Evolutionary conservation across 768 basidiomycete genomes (phyloP).

Genomic region (Boletus rubroflammeus): DNA sequence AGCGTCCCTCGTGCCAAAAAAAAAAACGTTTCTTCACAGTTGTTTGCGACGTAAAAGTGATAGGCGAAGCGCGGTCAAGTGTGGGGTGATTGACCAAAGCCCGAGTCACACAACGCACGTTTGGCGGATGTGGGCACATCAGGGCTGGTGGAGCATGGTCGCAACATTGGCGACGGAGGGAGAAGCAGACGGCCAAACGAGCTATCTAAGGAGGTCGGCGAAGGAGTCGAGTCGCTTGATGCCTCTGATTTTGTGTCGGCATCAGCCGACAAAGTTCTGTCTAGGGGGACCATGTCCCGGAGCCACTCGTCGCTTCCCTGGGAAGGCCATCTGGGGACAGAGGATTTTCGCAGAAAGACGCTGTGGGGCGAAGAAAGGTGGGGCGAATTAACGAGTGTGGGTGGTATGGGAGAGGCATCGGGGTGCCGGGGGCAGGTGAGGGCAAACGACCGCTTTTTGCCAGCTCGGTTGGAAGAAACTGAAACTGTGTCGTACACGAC

Average conservation of each 20-base stretch:
- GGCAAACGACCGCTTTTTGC: conserved; percentile 18
- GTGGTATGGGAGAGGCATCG: conserved; percentile 50
- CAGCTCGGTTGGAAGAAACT: not conserved
- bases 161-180: conserved; percentile 22
- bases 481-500: conserved; percentile 15
- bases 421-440: conserved; percentile 23
- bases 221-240: conserved; percentile 9
- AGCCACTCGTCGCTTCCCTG: conserved; percentile 59
- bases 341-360: conserved; percentile 41
- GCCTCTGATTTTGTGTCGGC: conserved; percentile 18
- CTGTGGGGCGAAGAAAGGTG: conserved; percentile 49
- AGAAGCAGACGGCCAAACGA: conserved; percentile 6
- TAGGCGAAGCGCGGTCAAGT: conserved; percentile 10
- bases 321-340: conserved; percentile 38
- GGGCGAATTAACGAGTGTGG: conserved; percentile 53
- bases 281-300: conserved; percentile 54
- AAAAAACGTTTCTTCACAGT: conserved; percentile 24
- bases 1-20: conserved; percentile 23
- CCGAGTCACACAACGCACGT: conserved; percentile 8
- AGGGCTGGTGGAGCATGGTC: conserved; percentile 21
- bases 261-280: conserved; percentile 8
- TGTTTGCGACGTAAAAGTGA: conserved; percentile 23
- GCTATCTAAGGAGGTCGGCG: conserved; percentile 24
- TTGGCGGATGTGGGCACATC: conserved; percentile 14
- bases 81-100: conserved; percentile 15